These are phyloP conservation scores for Kwoniella sp. DNA, from an alignment of 768 basidiomycete species.

Conservation along the genomic window DNA sequence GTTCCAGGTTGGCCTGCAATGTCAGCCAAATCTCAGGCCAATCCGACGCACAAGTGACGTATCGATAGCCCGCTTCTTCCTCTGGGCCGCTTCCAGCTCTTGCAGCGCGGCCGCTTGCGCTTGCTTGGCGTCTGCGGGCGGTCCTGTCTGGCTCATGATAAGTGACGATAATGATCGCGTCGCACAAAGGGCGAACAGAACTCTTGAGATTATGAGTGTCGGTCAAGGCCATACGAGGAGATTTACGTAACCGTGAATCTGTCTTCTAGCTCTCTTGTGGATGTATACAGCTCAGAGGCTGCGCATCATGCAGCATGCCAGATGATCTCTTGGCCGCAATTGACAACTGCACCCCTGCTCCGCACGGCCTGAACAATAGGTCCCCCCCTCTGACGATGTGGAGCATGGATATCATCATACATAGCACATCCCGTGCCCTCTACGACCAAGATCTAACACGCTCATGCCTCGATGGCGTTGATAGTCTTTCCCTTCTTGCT, in stretches of 20 bases:
- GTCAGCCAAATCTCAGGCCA: neutral
- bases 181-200: no score
- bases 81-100: constrained; percentile 40
- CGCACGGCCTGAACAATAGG: neutral
- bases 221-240: no score
- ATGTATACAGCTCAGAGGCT: no score
- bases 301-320: constrained; percentile 8
- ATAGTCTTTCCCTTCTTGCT: constrained; percentile 48
- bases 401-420: constrained; percentile 35
- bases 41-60: constrained; percentile 20
- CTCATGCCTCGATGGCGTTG: constrained; percentile 49
- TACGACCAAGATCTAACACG: constrained; percentile 5
- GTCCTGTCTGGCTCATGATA: constrained; percentile 38
- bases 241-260: constrained; percentile 1
- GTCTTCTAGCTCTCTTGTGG: no score
- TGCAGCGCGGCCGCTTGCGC: constrained; percentile 40
- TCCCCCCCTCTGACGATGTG: no score
- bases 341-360: no score
- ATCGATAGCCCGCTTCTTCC: constrained; percentile 36
- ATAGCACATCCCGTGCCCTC: constrained; percentile 21
- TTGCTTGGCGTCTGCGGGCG: constrained; percentile 46
- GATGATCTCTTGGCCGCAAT: no score
- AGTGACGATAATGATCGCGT: no score
- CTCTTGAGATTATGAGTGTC: no score
- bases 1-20: constrained; percentile 50